Conservation (phyloP, 2,329 filamentous ascomycete species). For the Endoconidiophora polonica region DNA sequence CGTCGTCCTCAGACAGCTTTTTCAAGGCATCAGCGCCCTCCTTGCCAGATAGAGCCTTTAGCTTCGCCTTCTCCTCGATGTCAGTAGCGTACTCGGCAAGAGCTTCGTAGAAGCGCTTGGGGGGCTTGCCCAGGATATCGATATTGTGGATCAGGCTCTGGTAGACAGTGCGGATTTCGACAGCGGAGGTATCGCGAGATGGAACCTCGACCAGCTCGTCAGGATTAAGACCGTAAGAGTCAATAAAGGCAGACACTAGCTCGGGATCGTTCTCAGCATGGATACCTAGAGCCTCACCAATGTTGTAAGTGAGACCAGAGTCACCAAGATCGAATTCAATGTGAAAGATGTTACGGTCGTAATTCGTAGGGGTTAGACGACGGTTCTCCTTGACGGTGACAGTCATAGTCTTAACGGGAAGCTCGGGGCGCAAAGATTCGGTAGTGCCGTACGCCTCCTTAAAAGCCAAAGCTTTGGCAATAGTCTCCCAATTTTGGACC, state of each 20-base stretch:
- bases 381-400: constrained; percentile 92
- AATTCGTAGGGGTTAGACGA: constrained; percentile 68
- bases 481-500: constrained; percentile 64
- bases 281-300: constrained; percentile 90
- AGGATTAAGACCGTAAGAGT: constrained; percentile 70
- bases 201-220: constrained; percentile 83
- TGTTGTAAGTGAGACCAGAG: constrained; percentile 87
- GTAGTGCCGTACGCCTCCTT: constrained; percentile 81
- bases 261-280: constrained; percentile 81
- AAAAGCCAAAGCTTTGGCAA: constrained; percentile 77
- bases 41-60: constrained; percentile 57
- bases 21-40: constrained; percentile 86
- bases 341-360: constrained; percentile 99
- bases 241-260: constrained; percentile 71
- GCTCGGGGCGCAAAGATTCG: constrained; percentile 62
- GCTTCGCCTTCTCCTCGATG: constrained; percentile 63
- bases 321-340: constrained; percentile 93
- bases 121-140: constrained; percentile 90
- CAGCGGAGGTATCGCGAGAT: constrained; percentile 56
- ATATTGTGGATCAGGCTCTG: constrained; percentile 84
- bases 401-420: constrained; percentile 69
- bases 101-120: constrained; percentile 94
- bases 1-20: constrained; percentile 77
- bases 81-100: constrained; percentile 75
- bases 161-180: constrained; percentile 82